Base-by-base conservation (phyloP, 2,329 filamentous ascomycete species). In the Aspergillus sp. region DNA sequence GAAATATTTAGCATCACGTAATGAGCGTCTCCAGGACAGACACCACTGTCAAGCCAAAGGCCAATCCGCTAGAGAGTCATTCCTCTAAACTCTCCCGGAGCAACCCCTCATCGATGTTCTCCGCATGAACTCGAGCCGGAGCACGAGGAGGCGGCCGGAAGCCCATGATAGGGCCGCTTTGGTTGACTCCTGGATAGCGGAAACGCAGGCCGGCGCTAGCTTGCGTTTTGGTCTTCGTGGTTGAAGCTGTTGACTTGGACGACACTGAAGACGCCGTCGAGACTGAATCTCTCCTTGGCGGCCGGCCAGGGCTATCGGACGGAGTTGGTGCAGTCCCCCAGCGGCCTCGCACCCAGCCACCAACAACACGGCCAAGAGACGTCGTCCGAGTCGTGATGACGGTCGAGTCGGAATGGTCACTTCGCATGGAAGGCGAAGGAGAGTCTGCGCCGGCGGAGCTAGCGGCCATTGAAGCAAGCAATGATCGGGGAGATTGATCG, bases 181-280 rank as follows among this genome's bases (percentile, higher is more conserved):
- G 89, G 63, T 94, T 94, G 65, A 94, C 90, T 0, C 89, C 89
- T 1, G 88, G 82, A 4, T 81, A 72, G 41, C 89, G 78, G 41
- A 69, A 70, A 13, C 60, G 55, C 41, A 65, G 51, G 16, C 32
- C 38, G 7, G 56, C 47, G 23, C 20, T 40, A 4, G 43, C 29
- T 14, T 58, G 50, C 32, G 52, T n/a, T 25, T 43, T 49, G 10
- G 19, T 7, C 2, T 32, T 45, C 11, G 5, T 34, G 31, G 43
- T 19, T 19, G 50, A 36, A 10, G 9, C 19, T 7, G 45, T 31
- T 2, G 20, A 43, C 3, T 38, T 38, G 9, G 50, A 17, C 6
- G 16, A 31, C 17, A 32, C 38, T 19, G 19, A 36, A 5, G 45
- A 48, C 4, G 45, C 41, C 4, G 45, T 48, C 4, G 45, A 32